phyloP scores from a whole-genome alignment of 176 grass and related monocot species.

The Puya raimondii region DNA sequence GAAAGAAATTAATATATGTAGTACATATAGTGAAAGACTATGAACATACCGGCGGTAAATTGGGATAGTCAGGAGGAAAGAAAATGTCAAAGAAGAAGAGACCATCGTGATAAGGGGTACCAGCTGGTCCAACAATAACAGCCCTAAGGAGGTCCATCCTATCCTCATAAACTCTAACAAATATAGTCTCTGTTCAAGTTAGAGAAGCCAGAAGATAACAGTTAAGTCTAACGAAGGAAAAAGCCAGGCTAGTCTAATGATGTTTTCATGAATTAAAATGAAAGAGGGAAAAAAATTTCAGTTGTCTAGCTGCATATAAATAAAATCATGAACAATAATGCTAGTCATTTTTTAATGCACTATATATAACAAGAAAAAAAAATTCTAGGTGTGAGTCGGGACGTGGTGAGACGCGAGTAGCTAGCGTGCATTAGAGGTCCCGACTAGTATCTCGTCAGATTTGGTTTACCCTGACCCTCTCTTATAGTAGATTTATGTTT shows the following conservation, averaged over 20 bases:
- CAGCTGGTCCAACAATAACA: constrained; percentile 62
- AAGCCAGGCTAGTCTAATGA: neutral
- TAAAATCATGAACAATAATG: no score
- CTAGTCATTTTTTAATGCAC: no score
- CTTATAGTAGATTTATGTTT: no score
- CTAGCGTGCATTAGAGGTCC: no score
- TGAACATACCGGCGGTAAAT: constrained; percentile 49
- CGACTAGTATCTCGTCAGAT: no score
- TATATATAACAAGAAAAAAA: no score
- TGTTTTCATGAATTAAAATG: no score
- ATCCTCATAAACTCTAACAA: constrained; percentile 72
- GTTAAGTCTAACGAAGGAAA: constrained; percentile 16
- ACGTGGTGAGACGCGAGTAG: no score
- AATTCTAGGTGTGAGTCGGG: no score
- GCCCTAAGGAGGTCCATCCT: constrained; percentile 86
- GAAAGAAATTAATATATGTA: constrained; percentile 5
- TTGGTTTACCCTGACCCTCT: no score
- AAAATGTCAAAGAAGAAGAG: constrained; percentile 77
- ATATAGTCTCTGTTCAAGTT: constrained; percentile 60
- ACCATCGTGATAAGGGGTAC: constrained; percentile 80
- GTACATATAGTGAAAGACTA: constrained; percentile 11
- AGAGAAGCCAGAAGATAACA: constrained; percentile 19
- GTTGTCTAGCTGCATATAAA: no score
- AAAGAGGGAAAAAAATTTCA: no score
- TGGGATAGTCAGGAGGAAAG: constrained; percentile 67